Evolutionary conservation across 164 flowering plant species (phyloP).

Genomic region (Cinnamomum micranthum): DNA sequence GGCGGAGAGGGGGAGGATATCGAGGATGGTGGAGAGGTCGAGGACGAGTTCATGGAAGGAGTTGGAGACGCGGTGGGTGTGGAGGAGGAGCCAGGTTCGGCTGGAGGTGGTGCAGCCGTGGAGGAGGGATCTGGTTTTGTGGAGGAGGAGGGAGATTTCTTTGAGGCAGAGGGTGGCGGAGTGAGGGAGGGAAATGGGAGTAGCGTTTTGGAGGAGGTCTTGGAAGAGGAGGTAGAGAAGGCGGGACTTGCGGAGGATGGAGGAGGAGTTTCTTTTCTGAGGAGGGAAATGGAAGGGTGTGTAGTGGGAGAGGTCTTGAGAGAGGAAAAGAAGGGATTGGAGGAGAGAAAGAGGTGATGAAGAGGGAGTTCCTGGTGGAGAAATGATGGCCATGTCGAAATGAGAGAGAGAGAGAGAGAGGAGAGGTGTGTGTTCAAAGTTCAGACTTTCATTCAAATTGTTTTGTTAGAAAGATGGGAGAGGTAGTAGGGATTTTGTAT

Average conservation of each 20-base stretch:
- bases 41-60: constrained; percentile 47
- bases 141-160: constrained; percentile 66
- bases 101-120: constrained; percentile 50
- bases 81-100: constrained; percentile 56
- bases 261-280: constrained; percentile 34
- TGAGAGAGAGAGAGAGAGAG: neutral
- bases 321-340: constrained; percentile 42
- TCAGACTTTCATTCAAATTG: too few relatives aligned
- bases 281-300: constrained; percentile 29
- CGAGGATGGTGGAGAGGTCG: constrained; percentile 69
- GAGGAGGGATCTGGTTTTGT: constrained; percentile 46
- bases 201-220: constrained; percentile 34
- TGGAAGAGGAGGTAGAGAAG: constrained; percentile 48
- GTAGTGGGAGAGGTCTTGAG: constrained; percentile 46
- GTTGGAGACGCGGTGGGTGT: constrained; percentile 35
- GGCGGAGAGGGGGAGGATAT: constrained; percentile 54
- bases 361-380: neutral
- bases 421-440: too few relatives aligned
- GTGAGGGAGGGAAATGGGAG: constrained; percentile 20
- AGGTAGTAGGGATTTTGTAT: too few relatives aligned
- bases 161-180: constrained; percentile 58
- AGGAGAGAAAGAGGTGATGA: constrained; percentile 24
- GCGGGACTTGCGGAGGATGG: constrained; percentile 45
- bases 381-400: neutral
- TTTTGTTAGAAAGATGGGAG: too few relatives aligned